Percentiles rank a stretch among this genome's conserved stretches.
These are phyloP conservation scores for Volvox africanus DNA, from an alignment of 139 green algal species.

Conservation along the genomic window DNA sequence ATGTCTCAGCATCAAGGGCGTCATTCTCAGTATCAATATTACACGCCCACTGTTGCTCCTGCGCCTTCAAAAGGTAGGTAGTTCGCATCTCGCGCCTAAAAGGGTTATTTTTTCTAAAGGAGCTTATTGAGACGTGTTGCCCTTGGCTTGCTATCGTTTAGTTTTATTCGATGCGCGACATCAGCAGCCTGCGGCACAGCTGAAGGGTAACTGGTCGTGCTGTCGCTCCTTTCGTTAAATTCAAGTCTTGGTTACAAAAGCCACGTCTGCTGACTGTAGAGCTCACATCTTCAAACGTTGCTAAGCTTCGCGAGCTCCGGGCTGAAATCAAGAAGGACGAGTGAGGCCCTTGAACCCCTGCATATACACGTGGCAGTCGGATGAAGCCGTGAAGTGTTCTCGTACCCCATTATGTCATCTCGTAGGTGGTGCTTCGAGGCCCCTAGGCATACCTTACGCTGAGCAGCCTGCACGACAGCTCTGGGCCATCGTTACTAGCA, in stretches of 20 bases:
- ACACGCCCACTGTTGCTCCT: conserved; percentile 5
- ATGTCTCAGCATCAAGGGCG: conserved; percentile 25
- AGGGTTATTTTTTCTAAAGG: neutral
- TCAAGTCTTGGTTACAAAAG: too few relatives aligned
- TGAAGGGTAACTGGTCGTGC: neutral
- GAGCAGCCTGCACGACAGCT: neutral
- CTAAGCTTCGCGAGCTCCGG: conserved; percentile 19
- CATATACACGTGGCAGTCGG: neutral
- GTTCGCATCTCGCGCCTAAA: neutral
- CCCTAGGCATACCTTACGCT: conserved; percentile 61
- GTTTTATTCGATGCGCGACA: neutral
- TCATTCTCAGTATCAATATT: neutral
- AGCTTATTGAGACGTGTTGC: neutral
- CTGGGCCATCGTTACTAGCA: too few relatives aligned
- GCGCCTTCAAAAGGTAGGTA: neutral
- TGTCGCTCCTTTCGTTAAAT: neutral
- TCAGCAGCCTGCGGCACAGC: conserved; percentile 20
- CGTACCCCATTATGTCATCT: neutral
- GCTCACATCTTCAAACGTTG: conserved; percentile 20
- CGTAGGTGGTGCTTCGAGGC: conserved; percentile 81
- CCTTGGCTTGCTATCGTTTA: neutral
- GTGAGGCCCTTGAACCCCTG: neutral
- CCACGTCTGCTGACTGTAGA: neutral
- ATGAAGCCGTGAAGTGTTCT: neutral
- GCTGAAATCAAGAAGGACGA: conserved; percentile 37